A percentile compares a stretch with the other conserved stretches of the same genome.
Conservation (phyloP, 805 yeast genomes). For the Jamesozyma piceae region DNA sequence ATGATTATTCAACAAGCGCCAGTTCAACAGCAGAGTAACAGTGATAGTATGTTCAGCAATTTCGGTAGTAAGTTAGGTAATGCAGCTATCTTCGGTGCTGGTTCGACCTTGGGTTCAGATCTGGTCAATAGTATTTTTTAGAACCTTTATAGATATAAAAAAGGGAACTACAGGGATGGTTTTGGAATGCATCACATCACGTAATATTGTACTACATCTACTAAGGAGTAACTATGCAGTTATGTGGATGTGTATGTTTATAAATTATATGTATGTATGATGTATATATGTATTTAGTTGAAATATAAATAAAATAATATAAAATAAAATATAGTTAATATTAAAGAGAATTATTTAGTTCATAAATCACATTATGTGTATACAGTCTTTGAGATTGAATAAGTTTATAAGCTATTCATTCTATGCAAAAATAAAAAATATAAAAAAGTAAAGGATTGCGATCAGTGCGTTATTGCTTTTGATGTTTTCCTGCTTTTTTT, state of each 20-base stretch:
- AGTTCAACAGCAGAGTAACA: constrained; percentile 16
- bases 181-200: too few relatives aligned
- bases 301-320: too few relatives aligned
- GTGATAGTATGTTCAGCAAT: constrained; percentile 38
- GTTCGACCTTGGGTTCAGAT: constrained; percentile 86
- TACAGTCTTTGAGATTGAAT: neutral
- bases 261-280: too few relatives aligned
- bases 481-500: neutral
- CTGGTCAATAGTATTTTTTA: constrained; percentile 35
- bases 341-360: too few relatives aligned
- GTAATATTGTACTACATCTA: too few relatives aligned
- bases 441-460: too few relatives aligned
- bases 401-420: neutral
- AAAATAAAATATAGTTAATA: too few relatives aligned
- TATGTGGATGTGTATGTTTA: neutral
- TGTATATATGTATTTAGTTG: too few relatives aligned
- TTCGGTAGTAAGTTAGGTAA: constrained; percentile 77
- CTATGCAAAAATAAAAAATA: neutral
- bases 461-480: too few relatives aligned
- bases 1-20: constrained; percentile 15
- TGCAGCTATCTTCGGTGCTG: constrained; percentile 94
- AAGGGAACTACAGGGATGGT: neutral
- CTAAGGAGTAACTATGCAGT: too few relatives aligned
- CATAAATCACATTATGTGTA: too few relatives aligned
- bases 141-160: neutral